Base-by-base conservation (phyloP, 257 asterid species). In the Dorcoceras hygrometricum region DNA sequence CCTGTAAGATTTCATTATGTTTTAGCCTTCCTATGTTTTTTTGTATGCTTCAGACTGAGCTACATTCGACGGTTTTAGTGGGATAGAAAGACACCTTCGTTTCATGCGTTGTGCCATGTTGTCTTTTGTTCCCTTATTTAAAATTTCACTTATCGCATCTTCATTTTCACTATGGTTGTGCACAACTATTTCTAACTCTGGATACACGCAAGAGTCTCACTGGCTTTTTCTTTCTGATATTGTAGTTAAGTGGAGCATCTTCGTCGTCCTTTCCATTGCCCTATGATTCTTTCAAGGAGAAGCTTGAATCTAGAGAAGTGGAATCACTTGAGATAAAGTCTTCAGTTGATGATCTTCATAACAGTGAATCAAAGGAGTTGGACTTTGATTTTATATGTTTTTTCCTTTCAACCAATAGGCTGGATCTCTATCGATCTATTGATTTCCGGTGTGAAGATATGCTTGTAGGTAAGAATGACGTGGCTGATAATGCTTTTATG, bases 371-470 rank as follows among this genome's bases (percentile, higher is more conserved):
- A 36, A 81, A 78, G 67, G 82, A 81, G 75, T 80, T 90, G 86
- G 96, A 88, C 73, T 94, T 90, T 79, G 95, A 90, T 32, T 94
- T 94, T 74, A 71, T 75, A 69, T 90, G 96, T 82, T 82, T 86
- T 82, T 94, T 94, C 84, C 99, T 94, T 63, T 79, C 97, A 46
- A 78, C 90, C 71, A 86, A 79, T 64, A 84, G 99, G 79, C 64
- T 84, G 75, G 95, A 90, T 70, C 89, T 94, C 69, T 94, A 94
- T 70, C 75, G 95, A 79, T 79, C 99, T 76, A 85, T 94, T 72
- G 97, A 94, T 79, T 77, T 81, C 79, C 95, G 99, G 34, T 94
- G 99, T 73, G 97, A 94, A 79, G 88, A 90, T 76, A 94, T 94
- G 99, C 88, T 88, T 72, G 72, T 81, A 87, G 97, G 99, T 90